phyloP scores from a whole-genome alignment of 176 grass and related monocot species.

The Cocos nucifera region DNA sequence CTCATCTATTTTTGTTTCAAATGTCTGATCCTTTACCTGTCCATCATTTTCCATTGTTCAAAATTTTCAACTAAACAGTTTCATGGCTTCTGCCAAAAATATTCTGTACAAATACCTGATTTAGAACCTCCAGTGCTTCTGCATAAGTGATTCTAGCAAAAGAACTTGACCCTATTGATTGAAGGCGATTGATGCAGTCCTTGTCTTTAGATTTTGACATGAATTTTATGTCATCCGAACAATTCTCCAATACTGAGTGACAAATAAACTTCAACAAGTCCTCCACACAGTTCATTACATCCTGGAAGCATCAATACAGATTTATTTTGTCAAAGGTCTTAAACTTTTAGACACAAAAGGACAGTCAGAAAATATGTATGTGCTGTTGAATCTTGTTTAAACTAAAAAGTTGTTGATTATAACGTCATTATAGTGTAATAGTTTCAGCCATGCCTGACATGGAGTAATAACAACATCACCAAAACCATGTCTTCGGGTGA shows the following conservation, averaged over 20 bases:
- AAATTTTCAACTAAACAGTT: no score
- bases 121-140: slow-evolving; percentile 38
- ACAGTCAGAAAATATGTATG: no score
- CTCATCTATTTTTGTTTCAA: slow-evolving; percentile 36
- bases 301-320: slow-evolving; percentile 19
- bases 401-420: no score
- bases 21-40: slow-evolving; percentile 38
- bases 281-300: slow-evolving; percentile 41
- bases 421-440: no score
- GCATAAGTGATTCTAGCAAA: slow-evolving; percentile 47
- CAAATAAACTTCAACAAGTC: slow-evolving; percentile 43
- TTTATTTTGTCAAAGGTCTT: no score
- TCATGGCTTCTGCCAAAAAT: no score
- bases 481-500: no score
- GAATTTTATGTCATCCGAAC: slow-evolving; percentile 44
- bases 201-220: slow-evolving; percentile 22
- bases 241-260: slow-evolving; percentile 17
- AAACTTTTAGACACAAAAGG: no score
- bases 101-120: slow-evolving; percentile 24
- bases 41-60: not conserved
- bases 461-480: no score
- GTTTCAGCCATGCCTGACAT: no score
- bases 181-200: not conserved
- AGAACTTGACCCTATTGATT: slow-evolving; percentile 18
- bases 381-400: no score